Percentiles rank a stretch among this genome's conserved stretches.
Evolutionary conservation across 495 filamentous ascomycete genomes (phyloP).

Genomic region (Glarea lozoyensis): DNA sequence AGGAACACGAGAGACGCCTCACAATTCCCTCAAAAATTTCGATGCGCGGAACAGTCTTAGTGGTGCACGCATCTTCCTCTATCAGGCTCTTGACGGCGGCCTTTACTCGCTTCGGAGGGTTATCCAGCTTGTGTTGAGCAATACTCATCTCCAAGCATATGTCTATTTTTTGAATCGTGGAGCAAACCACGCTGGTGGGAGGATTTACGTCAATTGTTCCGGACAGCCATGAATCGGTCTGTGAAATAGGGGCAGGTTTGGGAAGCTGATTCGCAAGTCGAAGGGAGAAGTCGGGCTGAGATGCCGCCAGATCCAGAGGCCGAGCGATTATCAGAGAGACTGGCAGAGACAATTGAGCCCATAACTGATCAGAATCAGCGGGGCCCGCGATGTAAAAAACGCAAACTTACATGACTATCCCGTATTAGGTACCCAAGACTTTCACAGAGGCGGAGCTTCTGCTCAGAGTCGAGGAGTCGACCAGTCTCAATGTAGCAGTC

Average conservation of each 20-base stretch:
- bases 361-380: conserved; percentile 16
- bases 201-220: conserved; percentile 3
- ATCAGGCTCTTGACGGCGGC: neutral
- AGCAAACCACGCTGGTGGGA: conserved; percentile 7
- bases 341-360: conserved; percentile 13
- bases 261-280: conserved; percentile 1
- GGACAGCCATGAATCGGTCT: neutral
- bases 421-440: conserved; percentile 6
- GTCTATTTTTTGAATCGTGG: conserved; percentile 5
- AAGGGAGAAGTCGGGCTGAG: conserved; percentile 5
- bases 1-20: neutral
- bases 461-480: neutral
- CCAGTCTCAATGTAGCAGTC: conserved; percentile 12
- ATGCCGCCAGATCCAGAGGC: neutral
- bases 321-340: conserved; percentile 2
- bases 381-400: neutral
- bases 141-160: conserved; percentile 6
- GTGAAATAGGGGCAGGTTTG: neutral
- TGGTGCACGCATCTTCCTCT: neutral
- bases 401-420: conserved; percentile 11
- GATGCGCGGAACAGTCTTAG: neutral
- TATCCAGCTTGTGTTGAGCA: neutral
- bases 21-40: neutral
- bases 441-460: conserved; percentile 1
- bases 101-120: neutral